Base-by-base conservation (phyloP, 1,284 basidiomycete species). In the Pyrrhoderma noxium region DNA sequence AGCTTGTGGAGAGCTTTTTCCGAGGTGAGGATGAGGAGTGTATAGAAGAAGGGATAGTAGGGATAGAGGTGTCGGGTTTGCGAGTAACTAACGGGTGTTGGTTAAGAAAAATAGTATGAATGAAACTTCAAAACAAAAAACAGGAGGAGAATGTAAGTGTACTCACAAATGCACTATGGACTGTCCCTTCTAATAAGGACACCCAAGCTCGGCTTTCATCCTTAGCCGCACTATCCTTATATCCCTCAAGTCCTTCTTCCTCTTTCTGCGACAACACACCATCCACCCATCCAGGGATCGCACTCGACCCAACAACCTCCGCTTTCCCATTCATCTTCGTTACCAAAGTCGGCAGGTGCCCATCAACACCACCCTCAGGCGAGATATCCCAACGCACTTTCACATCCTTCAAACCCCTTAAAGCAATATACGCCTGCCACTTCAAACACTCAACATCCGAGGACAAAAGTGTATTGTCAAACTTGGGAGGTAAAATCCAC, bases 171-270 rank as follows among this genome's bases (percentile, higher is more conserved):
- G 83, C 82, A 58, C 83, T 80, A 62, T 88, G 86, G 7, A 90
- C 76, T 46, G 75, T 70, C 37, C 82, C 80, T 62, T 90, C 85
- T 22, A 90, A 72, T 25, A 90, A 69, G 3, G 82, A 70, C 18
- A 87, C 75, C 87, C 87, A 90, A 2, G 88, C 86, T 39, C 79
- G 74, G 59, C 85, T 85, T 64, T 90, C 86, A 59, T 87, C 80
- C 48, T 74, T 71, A 23, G 80, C 70, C 13, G 65, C 64, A 47
- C 73, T 70, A 58, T 84, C 73, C 21, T 64, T 71, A 62, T 85
- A 89, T 3, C 85, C 86, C 60, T 89, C 82, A 34, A 85, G 66
- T 3, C 69, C 66, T 43, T 70, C 70, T 9, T 69, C 63, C 18
- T 70, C 67, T 11, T 67, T 61, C 14, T 66, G 69, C 11, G n/a